Evolutionary conservation across 2,329 filamentous ascomycete species (phyloP).

Genomic region (Bipolaris bicolor): DNA sequence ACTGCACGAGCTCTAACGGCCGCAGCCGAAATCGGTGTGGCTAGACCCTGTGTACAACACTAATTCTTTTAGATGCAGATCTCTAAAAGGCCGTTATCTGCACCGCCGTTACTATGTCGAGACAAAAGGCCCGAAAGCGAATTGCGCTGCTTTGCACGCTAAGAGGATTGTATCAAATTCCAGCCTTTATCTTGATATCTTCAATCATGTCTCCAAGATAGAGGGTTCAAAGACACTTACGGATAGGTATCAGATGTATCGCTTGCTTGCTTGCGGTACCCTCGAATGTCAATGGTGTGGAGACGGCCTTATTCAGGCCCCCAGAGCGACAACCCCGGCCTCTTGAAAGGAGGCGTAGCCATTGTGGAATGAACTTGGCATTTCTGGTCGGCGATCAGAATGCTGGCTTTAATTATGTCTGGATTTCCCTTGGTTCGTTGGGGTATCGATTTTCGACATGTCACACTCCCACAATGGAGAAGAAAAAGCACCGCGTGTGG

Average conservation of each 20-base stretch:
- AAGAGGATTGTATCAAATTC: too few relatives aligned
- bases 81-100: neutral
- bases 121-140: neutral
- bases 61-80: neutral
- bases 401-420: neutral
- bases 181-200: neutral
- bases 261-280: neutral
- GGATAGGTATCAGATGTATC: neutral
- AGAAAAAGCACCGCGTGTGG: neutral
- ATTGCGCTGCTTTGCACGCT: neutral
- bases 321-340: neutral
- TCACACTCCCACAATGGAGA: neutral
- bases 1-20: neutral
- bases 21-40: neutral
- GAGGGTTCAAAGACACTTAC: too few relatives aligned
- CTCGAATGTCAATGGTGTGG: neutral
- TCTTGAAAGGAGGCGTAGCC: neutral
- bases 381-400: neutral
- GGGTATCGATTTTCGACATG: neutral
- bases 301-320: neutral
- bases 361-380: neutral
- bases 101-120: neutral
- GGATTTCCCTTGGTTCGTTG: neutral
- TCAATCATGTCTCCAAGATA: neutral
- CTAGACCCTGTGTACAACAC: neutral